phyloP scores from a whole-genome alignment of 257 asterid species.

The Cruciata laevipes region DNA sequence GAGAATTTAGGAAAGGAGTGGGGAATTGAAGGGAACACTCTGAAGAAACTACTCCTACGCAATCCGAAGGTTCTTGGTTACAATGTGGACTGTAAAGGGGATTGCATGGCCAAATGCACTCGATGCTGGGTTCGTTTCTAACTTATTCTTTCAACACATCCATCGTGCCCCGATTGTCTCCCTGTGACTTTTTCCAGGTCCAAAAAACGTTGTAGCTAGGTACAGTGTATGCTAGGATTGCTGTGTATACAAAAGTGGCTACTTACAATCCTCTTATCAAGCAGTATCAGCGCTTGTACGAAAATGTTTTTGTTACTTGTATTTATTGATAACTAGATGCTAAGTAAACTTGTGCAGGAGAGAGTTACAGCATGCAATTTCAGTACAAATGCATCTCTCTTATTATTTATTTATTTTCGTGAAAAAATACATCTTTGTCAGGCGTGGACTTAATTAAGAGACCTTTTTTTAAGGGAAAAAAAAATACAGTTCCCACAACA shows the following conservation, averaged over 20 bases:
- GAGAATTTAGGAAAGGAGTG: slow-evolving; percentile 54
- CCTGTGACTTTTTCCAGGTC: background rate
- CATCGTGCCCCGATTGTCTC: background rate
- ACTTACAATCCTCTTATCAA: background rate
- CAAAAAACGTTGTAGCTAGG: no score
- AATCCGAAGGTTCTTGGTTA: slow-evolving; percentile 84
- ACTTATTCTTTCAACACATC: background rate
- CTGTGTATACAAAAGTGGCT: background rate
- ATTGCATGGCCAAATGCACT: slow-evolving; percentile 85
- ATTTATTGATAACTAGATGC: no score
- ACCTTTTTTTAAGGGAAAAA: no score
- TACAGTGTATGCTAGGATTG: background rate
- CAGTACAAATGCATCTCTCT: no score
- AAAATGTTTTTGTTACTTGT: no score
- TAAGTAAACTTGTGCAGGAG: no score
- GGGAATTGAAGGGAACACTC: slow-evolving; percentile 85
- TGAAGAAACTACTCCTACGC: slow-evolving; percentile 65
- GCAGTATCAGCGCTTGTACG: no score
- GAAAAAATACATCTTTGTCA: no score
- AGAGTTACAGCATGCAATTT: no score
- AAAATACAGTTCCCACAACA: no score
- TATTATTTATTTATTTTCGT: no score
- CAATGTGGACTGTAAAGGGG: slow-evolving; percentile 88
- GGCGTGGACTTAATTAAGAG: no score
- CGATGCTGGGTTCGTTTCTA: slow-evolving; percentile 95